Percentiles rank a stretch among this genome's conserved stretches.
These are phyloP conservation scores for Arthromyces matolae DNA, from an alignment of 768 basidiomycete species.

Conservation along the genomic window DNA sequence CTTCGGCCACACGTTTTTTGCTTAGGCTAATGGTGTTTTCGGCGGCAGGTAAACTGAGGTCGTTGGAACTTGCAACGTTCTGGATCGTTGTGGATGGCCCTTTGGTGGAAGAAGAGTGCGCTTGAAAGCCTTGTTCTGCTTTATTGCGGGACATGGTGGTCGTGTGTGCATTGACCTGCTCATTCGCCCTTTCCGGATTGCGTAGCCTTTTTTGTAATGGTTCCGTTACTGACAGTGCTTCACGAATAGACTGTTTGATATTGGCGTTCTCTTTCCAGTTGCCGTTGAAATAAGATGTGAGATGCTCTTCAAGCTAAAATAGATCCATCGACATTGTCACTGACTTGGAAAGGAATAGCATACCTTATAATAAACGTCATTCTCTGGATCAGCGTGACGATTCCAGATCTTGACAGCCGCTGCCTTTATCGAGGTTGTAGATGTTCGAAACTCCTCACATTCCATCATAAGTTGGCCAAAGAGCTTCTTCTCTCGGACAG, in stretches of 20 bases:
- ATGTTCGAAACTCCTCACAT: neutral
- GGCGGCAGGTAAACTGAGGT: neutral
- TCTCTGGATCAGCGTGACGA: neutral
- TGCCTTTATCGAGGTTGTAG: neutral
- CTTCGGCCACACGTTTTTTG: neutral
- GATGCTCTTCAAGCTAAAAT: neutral
- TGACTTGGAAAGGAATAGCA: neutral
- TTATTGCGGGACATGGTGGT: neutral
- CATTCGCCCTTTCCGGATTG: neutral
- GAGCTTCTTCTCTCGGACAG: neutral
- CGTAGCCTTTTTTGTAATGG: neutral
- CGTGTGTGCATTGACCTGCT: neutral
- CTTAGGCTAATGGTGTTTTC: neutral
- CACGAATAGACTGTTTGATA: neutral
- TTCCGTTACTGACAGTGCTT: neutral
- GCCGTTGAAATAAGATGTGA: neutral
- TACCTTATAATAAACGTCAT: neutral
- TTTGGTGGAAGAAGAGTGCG: too few relatives aligned
- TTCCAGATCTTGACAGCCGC: neutral
- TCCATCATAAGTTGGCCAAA: neutral
- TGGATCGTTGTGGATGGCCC: neutral
- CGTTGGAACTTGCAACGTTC: neutral
- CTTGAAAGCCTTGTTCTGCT: neutral
- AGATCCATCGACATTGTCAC: neutral
- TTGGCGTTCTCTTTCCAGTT: neutral